Conservation (phyloP, 306 rosid genomes). For the Cicer cuneatum region DNA sequence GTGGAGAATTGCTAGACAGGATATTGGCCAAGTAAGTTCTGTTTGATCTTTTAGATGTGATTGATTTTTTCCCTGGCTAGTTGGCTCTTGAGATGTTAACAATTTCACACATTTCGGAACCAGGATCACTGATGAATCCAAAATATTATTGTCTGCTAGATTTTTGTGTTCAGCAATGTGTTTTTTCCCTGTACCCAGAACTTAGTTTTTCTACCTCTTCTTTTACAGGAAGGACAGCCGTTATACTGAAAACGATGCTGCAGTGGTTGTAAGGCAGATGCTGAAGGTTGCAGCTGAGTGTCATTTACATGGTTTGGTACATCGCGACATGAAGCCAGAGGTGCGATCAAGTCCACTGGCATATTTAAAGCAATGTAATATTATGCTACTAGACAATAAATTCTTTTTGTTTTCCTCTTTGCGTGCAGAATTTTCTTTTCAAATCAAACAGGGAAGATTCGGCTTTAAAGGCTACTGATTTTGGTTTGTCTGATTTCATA, state of each 20-base stretch:
- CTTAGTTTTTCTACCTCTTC: slow-evolving; percentile 43
- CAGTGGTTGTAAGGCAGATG: slow-evolving; percentile 96
- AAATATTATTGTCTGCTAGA: slow-evolving; percentile 21
- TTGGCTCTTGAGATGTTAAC: slow-evolving; percentile 21
- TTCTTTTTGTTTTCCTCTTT: slow-evolving; percentile 42
- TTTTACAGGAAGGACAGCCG: slow-evolving; percentile 94
- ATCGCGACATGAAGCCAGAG: slow-evolving; percentile 99
- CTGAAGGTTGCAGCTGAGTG: slow-evolving; percentile 98
- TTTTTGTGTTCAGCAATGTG: slow-evolving; percentile 30
- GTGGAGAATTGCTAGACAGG: slow-evolving; percentile 95
- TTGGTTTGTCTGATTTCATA: slow-evolving; percentile 97
- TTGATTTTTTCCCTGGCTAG: slow-evolving; percentile 20
- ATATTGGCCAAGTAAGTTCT: slow-evolving; percentile 89
- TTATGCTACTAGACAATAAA: slow-evolving; percentile 37
- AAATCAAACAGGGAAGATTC: slow-evolving; percentile 79
- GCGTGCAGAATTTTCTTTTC: slow-evolving; percentile 86
- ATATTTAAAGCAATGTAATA: slow-evolving; percentile 37
- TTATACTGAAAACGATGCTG: slow-evolving; percentile 93
- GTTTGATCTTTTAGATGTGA: slow-evolving; percentile 33
- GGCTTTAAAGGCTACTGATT: slow-evolving; percentile 89
- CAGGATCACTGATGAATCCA: slow-evolving; percentile 13
- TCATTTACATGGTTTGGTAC: slow-evolving; percentile 98
- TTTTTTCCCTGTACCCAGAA: background rate
- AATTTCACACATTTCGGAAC: slow-evolving; percentile 24
- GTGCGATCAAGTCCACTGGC: slow-evolving; percentile 47